Evolutionary conservation across 2,329 filamentous ascomycete genomes (phyloP).

Genomic region (Aschersonia sp.): DNA sequence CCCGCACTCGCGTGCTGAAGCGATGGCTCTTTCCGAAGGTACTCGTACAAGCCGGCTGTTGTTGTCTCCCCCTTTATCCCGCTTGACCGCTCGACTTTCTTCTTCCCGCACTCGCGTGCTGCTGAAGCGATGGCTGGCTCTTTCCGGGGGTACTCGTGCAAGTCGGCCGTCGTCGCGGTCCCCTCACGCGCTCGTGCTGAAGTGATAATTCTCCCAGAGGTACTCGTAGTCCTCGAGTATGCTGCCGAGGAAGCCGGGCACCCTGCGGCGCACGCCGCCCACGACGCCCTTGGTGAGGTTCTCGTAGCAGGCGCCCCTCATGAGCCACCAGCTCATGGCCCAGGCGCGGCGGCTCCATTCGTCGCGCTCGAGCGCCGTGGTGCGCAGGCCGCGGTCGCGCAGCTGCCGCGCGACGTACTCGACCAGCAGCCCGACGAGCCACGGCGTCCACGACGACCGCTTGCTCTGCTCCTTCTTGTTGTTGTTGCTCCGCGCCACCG

Average conservation of each 20-base stretch:
- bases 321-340: conserved; percentile 88
- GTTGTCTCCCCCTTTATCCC: no score
- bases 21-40: no score
- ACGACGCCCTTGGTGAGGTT: conserved; percentile 70
- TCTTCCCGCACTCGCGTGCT: background rate
- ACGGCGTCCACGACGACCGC: conserved; percentile 63
- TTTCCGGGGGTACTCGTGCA: no score
- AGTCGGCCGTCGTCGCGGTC: background rate
- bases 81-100: background rate
- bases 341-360: conserved; percentile 80
- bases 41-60: no score
- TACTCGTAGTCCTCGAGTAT: conserved; percentile 95
- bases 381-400: conserved; percentile 56
- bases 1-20: no score
- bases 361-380: conserved; percentile 77
- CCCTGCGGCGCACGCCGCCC: conserved; percentile 55
- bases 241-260: conserved; percentile 69
- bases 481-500: conserved; percentile 61
- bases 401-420: conserved; percentile 86
- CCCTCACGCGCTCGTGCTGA: conserved; percentile 41
- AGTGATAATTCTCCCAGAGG: conserved; percentile 97
- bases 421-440: conserved; percentile 71
- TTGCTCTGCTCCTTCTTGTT: conserved; percentile 17
- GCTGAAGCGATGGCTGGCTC: no score
- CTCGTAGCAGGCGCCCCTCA: conserved; percentile 96